Base-by-base conservation (phyloP, 2,329 filamentous ascomycete species). In the Colletotrichum camelliae region DNA sequence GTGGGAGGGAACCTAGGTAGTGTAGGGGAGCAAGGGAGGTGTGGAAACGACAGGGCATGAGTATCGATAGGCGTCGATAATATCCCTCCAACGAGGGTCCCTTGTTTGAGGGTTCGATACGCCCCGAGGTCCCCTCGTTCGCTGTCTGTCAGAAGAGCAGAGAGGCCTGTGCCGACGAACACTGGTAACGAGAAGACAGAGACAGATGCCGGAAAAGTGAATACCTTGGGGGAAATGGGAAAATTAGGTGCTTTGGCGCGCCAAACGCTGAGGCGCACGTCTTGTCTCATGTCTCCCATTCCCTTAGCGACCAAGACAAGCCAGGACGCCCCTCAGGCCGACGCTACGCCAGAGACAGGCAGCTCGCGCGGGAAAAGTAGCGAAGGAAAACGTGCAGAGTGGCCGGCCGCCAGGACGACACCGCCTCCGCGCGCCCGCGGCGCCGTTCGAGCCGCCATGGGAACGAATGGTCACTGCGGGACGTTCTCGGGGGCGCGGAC, bases 1-100 rank as follows among this genome's bases (percentile, higher is more conserved):
- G 55, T 62, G 55, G 27, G 43, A 39, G 35, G 58, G 29, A n/a
- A 61, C 58, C 57, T 61, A 60, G 6, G 6, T 31, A 43, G 70
- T n/a, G 31, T 37, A 29, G 35, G 58, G 9, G 31, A 33, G 31
- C 29, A 29, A 27, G 58, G 9, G 31, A 33, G 61, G 48, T 61
- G 72, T 68, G 72, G 37, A 73, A 52, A n/a, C n/a, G 8, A 37
- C 43, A 61, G 61, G 37, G 68, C 39, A 18, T 61, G 35, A 64
- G 39, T 29, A 43, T 62, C 57, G 69, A 74, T 61, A 66, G 60
- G 52, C 68, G 52, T 70, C 60, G 21, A 70, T 24, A 72, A 60
- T 72, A 43, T 72, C 55, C 55, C 68, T 71, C 52, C 72, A 55
- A 62, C 72, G 35, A 67, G 72, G 72, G 62, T 61, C 61, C 68